Percentiles rank a stretch among this genome's conserved stretches.
These are phyloP conservation scores for Acanthamoeba divionensis DNA, from an alignment of 208 protist genomes.

Conservation along the genomic window DNA sequence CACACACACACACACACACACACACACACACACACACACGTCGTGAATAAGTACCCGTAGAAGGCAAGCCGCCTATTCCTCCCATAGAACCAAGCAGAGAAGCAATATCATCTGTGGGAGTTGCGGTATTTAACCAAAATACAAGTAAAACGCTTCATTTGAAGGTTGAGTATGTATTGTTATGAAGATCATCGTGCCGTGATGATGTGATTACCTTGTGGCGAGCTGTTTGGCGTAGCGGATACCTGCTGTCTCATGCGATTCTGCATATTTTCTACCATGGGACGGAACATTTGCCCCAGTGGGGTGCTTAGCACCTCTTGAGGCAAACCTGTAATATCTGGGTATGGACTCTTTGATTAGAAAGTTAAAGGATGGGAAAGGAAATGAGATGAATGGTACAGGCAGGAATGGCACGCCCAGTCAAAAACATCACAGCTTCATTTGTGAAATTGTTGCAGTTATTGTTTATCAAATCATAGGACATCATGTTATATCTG, in stretches of 20 bases:
- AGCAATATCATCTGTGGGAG: background rate
- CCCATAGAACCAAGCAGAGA: background rate
- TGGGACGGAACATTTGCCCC: conserved; percentile 17
- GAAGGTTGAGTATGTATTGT: background rate
- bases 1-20: background rate
- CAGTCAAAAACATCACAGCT: conserved; percentile 34
- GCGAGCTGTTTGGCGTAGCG: background rate
- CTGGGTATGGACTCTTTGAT: background rate
- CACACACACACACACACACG: background rate
- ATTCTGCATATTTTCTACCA: conserved; percentile 47
- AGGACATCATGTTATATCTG: conserved; percentile 53
- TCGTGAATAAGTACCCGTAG: background rate
- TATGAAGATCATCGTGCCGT: background rate
- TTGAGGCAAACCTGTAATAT: conserved; percentile 39
- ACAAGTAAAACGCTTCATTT: background rate
- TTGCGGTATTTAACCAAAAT: background rate
- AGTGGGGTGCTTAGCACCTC: conserved; percentile 34
- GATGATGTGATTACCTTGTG: background rate
- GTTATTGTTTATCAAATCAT: conserved; percentile 48
- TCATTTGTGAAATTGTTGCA: conserved; percentile 57
- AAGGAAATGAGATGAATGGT: background rate
- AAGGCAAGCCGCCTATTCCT: background rate
- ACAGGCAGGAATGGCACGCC: conserved; percentile 4
- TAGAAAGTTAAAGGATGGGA: background rate
- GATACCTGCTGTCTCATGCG: background rate